These are phyloP conservation scores for Backusella mclennaniae DNA, from an alignment of 192 early-diverging fungal species.

Conservation along the genomic window DNA sequence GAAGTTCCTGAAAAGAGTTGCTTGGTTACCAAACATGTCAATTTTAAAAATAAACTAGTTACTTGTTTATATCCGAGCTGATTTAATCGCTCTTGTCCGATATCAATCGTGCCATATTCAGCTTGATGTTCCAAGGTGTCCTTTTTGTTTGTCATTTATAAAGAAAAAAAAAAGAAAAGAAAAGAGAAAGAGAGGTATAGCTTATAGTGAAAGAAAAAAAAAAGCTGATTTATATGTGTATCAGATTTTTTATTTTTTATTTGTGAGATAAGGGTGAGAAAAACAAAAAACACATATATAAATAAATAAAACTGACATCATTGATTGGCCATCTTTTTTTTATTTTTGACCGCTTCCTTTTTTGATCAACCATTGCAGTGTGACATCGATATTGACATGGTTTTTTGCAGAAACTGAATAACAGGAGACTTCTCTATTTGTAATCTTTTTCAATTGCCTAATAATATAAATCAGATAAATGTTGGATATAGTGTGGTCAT, in stretches of 20 bases:
- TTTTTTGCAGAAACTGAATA: conserved; percentile 99
- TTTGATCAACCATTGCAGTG: conserved; percentile 97
- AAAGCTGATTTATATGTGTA: neutral
- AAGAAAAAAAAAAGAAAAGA: neutral
- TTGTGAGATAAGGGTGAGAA: neutral
- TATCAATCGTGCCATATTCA: neutral
- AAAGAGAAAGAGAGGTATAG: neutral
- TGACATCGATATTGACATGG: conserved; percentile 95
- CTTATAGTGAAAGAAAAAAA: neutral
- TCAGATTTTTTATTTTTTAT: no score
- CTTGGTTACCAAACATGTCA: neutral
- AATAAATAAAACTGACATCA: neutral
- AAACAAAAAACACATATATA: neutral
- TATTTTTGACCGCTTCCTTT: conserved; percentile 55
- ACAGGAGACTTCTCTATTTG: conserved; percentile 92
- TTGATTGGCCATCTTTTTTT: neutral
- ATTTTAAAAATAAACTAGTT: no score
- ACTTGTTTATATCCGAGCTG: conserved; percentile 29
- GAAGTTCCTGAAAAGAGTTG: conserved; percentile 8
- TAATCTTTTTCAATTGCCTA: conserved; percentile 84
- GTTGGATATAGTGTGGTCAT: no score
- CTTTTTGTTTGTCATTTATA: neutral
- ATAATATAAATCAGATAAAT: conserved; percentile 15
- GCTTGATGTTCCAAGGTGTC: neutral
- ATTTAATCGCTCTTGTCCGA: neutral